Conservation (phyloP, 805 yeast species). For the Candida silvatica region DNA sequence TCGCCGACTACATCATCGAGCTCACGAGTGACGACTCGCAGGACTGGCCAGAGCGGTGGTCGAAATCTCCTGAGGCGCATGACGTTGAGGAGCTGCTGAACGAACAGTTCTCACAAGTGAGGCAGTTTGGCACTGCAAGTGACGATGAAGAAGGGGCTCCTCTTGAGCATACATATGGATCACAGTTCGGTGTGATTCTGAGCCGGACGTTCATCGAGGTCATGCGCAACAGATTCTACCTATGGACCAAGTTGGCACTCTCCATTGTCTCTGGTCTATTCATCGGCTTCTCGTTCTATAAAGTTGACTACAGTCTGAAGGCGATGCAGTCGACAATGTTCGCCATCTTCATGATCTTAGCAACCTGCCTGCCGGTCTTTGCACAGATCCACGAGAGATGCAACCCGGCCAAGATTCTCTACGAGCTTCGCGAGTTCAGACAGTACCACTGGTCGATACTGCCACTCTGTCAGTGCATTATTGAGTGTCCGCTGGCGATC, state of each 20-base stretch:
- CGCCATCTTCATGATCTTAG: constrained; percentile 47
- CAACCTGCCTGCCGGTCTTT: constrained; percentile 46
- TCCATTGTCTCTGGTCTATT: constrained; percentile 43
- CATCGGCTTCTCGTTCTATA: constrained; percentile 66
- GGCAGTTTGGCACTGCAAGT: neutral
- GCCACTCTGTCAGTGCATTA: constrained; percentile 38
- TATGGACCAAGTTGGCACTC: constrained; percentile 46
- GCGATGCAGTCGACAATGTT: constrained; percentile 55
- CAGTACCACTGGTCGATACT: constrained; percentile 54
- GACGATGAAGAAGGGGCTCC: constrained; percentile 7
- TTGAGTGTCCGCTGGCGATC: constrained; percentile 52
- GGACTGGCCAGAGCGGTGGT: constrained; percentile 28
- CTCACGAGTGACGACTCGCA: constrained; percentile 36
- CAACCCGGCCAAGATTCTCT: constrained; percentile 42
- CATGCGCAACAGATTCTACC: constrained; percentile 57
- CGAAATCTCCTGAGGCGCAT: constrained; percentile 13
- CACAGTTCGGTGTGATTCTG: constrained; percentile 34
- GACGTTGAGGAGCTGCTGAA: constrained; percentile 10
- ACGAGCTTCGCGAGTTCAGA: constrained; percentile 54
- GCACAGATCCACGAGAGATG: constrained; percentile 54
- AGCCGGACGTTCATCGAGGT: constrained; percentile 34
- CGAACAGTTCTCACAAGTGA: too few species aligned
- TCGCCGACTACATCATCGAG: constrained; percentile 37
- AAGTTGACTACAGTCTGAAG: constrained; percentile 35
- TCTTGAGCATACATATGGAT: constrained; percentile 20